A percentile compares a stretch with the other conserved stretches of the same genome.
Conservation (phyloP, 441 rosid species). For the Arabidopsis hybrid region DNA sequence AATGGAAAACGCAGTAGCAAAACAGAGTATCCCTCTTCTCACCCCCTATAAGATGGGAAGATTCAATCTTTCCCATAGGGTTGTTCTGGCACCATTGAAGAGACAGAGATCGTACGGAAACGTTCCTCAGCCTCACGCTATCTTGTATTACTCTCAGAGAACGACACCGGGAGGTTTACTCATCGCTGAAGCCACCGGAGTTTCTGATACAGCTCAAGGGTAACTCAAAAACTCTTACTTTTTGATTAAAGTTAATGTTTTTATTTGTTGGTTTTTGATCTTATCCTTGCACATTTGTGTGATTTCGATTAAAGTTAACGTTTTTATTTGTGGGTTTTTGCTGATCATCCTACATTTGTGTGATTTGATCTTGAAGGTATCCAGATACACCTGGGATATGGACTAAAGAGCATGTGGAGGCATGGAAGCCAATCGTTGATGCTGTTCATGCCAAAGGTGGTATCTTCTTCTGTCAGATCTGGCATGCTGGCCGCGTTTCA, state of each 20-base stretch:
- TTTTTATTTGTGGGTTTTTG: too few relatives aligned
- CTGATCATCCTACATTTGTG: not conserved
- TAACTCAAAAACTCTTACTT: conserved; percentile 21
- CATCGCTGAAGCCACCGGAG: conserved; percentile 61
- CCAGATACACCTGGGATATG: conserved; percentile 58
- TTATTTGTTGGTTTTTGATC: conserved; percentile 15
- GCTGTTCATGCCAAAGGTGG: conserved; percentile 66
- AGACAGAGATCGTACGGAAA: conserved; percentile 57
- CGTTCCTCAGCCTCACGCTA: conserved; percentile 68
- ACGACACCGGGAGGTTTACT: conserved; percentile 58
- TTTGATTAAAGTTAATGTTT: conserved; percentile 5
- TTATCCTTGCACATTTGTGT: not conserved
- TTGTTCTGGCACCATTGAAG: conserved; percentile 65
- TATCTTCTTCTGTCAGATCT: conserved; percentile 61
- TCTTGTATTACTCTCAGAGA: conserved; percentile 63
- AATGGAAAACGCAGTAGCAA: conserved; percentile 32
- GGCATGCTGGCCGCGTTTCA: conserved; percentile 63
- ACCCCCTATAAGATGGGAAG: conserved; percentile 43
- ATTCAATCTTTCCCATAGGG: conserved; percentile 47
- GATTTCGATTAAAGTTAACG: too few relatives aligned
- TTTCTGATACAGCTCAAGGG: conserved; percentile 70
- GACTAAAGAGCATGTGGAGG: conserved; percentile 68
- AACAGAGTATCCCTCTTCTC: conserved; percentile 44
- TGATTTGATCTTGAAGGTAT: conserved; percentile 41
- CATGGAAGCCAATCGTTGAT: conserved; percentile 67